Base-by-base conservation (phyloP, 805 yeast species). In the Jamesozyma rosinii region DNA sequence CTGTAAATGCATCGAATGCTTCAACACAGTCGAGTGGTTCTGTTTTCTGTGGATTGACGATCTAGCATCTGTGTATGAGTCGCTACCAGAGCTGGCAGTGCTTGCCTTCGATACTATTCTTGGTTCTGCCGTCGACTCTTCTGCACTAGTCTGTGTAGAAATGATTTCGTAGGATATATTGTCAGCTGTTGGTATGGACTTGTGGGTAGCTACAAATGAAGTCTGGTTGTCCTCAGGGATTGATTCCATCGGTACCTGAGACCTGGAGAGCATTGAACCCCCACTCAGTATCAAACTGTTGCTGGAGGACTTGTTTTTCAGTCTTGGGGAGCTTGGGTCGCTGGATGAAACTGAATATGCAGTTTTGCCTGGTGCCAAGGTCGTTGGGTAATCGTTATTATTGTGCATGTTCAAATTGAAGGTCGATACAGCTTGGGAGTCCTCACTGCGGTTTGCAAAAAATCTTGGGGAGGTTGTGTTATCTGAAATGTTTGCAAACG, bases 401-500 rank as follows among this genome's bases (percentile, higher is more conserved):
- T 21, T 18, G 14, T 19, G 17, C 5, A 24, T 15, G 11, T 22
- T 38, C 19, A 43, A 22, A 20, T 40, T 36, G 3, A 43, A n/a
- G 3, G 20, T 24, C 3, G 46, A 43, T 5, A 33, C 20, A 18
- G 19, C 35, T 20, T 14, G 22, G 5, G 21, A 13, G 4, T 35
- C 39, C 20, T 37, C 42, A 27, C 35, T 44, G 20, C 32, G 44
- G 33, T 35, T 40, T 33, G 39, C 30, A 10, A 43, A 39, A 26
- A 46, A 43, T 19, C 41, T 40, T 38, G 57, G 51, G 13, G 60
- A 46, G 1, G 66, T 61, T 15, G 66, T 63, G 37, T 63, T 63
- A 35, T 63, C 67, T 15, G 67, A 62, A 22, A 63, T 63, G 36
- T 63, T 63, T 10, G 67, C 67, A 51, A 63, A 63, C 2, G 65